Evolutionary conservation across 805 yeast species (phyloP).

Genomic region (Yarrowia hollandica): DNA sequence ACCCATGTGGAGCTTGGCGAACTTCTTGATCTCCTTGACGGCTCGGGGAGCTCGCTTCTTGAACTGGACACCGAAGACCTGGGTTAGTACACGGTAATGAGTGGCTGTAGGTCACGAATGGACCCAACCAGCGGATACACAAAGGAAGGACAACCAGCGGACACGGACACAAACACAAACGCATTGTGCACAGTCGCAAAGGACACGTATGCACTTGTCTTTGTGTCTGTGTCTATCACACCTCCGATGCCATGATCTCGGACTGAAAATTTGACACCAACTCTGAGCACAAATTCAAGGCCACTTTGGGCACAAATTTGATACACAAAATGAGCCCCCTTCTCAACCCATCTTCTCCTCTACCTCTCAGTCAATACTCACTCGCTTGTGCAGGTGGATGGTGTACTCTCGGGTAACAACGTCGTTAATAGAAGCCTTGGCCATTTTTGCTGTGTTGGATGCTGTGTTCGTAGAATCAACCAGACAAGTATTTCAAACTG

Average conservation of each 20-base stretch:
- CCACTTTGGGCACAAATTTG: neutral
- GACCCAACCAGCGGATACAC: too few species aligned
- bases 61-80: slow-evolving; percentile 98
- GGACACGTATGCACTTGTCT: too few species aligned
- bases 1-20: slow-evolving; percentile 98
- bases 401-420: slow-evolving; percentile 99
- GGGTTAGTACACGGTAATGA: neutral
- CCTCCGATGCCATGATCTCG: too few species aligned
- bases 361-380: slow-evolving; percentile 49
- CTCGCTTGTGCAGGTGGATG: slow-evolving; percentile 99
- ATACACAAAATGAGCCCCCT: too few species aligned
- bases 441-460: slow-evolving; percentile 41
- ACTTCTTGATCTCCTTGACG: slow-evolving; percentile 98
- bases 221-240: too few species aligned
- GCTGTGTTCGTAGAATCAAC: slow-evolving; percentile 28
- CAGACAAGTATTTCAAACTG: slow-evolving; percentile 20
- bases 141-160: neutral
- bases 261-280: too few species aligned
- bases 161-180: too few species aligned
- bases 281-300: too few species aligned
- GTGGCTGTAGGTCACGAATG: neutral
- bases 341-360: neutral
- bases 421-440: slow-evolving; percentile 88
- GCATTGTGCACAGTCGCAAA: too few species aligned
- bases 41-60: slow-evolving; percentile 99